phyloP scores from a whole-genome alignment of 1,139 yeast genomes.

The Pichia sp. region DNA sequence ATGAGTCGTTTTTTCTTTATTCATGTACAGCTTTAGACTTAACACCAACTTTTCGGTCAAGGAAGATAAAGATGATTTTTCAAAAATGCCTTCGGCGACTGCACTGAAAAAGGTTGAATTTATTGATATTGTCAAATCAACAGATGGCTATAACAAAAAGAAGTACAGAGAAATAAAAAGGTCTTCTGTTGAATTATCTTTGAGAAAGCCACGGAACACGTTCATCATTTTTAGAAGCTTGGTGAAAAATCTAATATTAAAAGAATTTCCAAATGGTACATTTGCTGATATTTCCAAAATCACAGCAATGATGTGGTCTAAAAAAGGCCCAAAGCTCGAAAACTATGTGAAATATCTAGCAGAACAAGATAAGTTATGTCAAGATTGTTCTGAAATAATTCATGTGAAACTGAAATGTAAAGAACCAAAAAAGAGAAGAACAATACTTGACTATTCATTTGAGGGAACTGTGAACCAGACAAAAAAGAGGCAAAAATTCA shows the following conservation, averaged over 20 bases:
- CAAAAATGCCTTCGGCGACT: background rate
- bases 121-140: background rate
- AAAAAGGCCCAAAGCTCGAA: slow-evolving; percentile 1
- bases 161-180: slow-evolving; percentile 3
- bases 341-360: slow-evolving; percentile 7
- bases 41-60: no score
- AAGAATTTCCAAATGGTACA: background rate
- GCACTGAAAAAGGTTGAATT: slow-evolving; percentile 1
- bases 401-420: background rate
- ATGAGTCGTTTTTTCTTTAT: no score
- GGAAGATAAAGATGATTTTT: no score
- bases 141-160: slow-evolving; percentile 1
- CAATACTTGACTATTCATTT: background rate
- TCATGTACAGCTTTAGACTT: no score
- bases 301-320: slow-evolving; percentile 4
- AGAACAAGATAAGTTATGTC: slow-evolving; percentile 1
- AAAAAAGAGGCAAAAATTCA: background rate
- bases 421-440: background rate
- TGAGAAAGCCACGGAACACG: slow-evolving; percentile 7
- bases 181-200: background rate
- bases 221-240: slow-evolving; percentile 7
- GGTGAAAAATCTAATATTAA: background rate
- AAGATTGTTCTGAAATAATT: background rate
- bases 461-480: background rate
- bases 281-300: slow-evolving; percentile 3